These are phyloP conservation scores for Hura crepitans DNA, from an alignment of 441 rosid genomes.

Conservation along the genomic window DNA sequence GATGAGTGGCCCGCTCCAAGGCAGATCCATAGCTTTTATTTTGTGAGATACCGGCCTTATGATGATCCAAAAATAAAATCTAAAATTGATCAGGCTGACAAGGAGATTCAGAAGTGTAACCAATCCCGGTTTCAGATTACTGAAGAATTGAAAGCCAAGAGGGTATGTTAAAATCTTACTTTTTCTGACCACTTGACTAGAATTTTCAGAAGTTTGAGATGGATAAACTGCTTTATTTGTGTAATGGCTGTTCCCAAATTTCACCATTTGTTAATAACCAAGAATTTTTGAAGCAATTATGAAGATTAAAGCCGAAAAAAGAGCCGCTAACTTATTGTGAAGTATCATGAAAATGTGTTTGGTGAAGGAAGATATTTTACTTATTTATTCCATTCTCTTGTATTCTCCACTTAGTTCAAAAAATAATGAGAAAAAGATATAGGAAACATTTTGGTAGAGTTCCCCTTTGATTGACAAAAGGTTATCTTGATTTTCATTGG, in stretches of 20 bases:
- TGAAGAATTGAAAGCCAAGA: constrained; percentile 47
- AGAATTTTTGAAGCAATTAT: constrained; percentile 1
- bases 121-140: constrained; percentile 38
- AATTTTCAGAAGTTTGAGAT: background rate
- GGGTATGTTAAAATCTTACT: constrained; percentile 43
- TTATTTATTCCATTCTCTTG: background rate
- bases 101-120: constrained; percentile 53
- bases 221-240: background rate
- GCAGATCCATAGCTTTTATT: constrained; percentile 53
- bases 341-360: constrained; percentile 5
- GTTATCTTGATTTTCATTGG: background rate
- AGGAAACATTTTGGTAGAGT: background rate
- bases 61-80: constrained; percentile 71
- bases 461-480: background rate
- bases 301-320: background rate
- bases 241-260: background rate
- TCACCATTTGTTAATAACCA: background rate
- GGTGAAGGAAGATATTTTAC: background rate
- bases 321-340: background rate
- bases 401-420: background rate
- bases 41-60: constrained; percentile 43
- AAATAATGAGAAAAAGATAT: background rate
- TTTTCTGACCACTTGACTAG: background rate
- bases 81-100: constrained; percentile 60
- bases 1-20: constrained; percentile 65